Conservation (phyloP, 176 grass and related monocot genomes). For the Aegilops umbellulata region DNA sequence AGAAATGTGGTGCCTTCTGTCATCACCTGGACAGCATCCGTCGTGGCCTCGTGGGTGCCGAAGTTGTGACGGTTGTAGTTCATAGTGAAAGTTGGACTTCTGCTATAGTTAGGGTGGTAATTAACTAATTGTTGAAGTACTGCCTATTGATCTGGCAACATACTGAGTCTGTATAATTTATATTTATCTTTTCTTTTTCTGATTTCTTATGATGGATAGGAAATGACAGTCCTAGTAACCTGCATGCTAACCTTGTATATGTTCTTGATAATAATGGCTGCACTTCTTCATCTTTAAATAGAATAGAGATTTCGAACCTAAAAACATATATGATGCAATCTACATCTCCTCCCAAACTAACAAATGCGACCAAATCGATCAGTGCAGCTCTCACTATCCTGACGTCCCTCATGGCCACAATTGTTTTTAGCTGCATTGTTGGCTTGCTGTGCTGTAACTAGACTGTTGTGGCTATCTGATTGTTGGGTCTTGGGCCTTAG, state of each 20-base stretch:
- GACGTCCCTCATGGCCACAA: neutral
- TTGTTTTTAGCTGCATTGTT: neutral
- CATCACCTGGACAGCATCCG: neutral
- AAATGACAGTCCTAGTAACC: neutral
- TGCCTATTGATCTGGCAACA: neutral
- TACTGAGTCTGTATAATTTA: neutral
- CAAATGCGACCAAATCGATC: neutral
- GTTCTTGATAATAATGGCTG: neutral
- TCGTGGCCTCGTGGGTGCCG: neutral
- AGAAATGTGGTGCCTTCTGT: neutral
- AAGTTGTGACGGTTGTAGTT: neutral
- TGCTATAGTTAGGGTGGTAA: neutral
- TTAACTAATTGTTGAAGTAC: neutral
- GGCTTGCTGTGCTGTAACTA: neutral
- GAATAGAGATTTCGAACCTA: neutral
- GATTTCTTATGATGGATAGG: neutral
- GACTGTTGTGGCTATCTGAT: neutral
- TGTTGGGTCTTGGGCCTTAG: neutral
- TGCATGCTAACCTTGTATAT: neutral
- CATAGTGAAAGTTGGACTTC: neutral
- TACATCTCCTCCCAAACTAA: neutral
- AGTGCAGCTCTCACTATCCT: neutral
- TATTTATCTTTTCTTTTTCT: neutral
- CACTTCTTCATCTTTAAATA: neutral
- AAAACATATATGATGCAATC: neutral